Evolutionary conservation across 2,329 filamentous ascomycete genomes (phyloP).

Genomic region (Stagonosporopsis rhizophila): DNA sequence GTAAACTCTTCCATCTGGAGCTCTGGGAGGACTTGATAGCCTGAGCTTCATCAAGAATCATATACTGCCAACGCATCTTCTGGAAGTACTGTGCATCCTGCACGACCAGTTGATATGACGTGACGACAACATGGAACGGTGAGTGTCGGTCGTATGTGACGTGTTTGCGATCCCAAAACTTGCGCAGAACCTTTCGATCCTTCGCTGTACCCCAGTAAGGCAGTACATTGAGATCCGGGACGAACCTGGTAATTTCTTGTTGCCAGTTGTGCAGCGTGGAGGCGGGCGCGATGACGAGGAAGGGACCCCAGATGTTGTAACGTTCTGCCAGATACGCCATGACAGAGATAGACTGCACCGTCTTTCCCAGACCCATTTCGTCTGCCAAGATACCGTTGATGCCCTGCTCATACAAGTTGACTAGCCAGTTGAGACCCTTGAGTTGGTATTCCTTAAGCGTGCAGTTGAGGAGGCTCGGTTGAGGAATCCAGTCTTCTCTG

Average conservation of each 20-base stretch:
- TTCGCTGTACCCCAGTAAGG: constrained; percentile 97
- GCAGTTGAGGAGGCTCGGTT: constrained; percentile 90
- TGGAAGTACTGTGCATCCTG: constrained; percentile 97
- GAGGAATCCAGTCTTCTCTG: constrained; percentile 78
- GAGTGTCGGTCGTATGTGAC: constrained; percentile 93
- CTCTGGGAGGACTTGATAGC: constrained; percentile 98
- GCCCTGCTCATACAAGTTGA: constrained; percentile 98
- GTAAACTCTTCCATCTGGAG: constrained; percentile 93
- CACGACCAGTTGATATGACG: constrained; percentile 96
- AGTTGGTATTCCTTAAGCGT: constrained; percentile 98
- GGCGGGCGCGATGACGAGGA: constrained; percentile 93
- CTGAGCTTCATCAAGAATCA: constrained; percentile 98
- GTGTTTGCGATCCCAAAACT: constrained; percentile 99
- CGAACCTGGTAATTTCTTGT: constrained; percentile 94
- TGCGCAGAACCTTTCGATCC: constrained; percentile 93
- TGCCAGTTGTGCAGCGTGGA: constrained; percentile 99
- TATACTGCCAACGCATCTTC: constrained; percentile 99
- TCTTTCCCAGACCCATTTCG: constrained; percentile 99
- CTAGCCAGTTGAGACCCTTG: constrained; percentile 98
- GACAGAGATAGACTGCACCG: constrained; percentile 97
- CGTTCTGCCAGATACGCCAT: constrained; percentile 98
- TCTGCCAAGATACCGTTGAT: constrained; percentile 99
- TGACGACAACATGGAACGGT: constrained; percentile 94
- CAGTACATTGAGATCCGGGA: constrained; percentile 91
- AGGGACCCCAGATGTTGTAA: constrained; percentile 98